Evolutionary conservation across 2,329 filamentous ascomycete species (phyloP), one percentile per base, ranked within the genome.

Genomic region (Cytospora piceae): DNA sequence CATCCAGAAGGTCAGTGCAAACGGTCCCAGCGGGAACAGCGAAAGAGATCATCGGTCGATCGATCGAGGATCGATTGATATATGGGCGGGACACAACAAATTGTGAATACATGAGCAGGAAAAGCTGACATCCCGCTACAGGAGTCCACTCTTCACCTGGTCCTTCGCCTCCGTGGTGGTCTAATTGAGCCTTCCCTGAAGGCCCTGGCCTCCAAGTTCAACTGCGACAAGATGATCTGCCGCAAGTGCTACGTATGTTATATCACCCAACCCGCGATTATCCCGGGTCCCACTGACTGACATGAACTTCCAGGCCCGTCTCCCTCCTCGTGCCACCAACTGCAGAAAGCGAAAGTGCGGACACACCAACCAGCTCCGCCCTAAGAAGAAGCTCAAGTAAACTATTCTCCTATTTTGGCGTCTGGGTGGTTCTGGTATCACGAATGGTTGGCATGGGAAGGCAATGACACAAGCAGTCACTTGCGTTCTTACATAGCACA

Each of bases 161-260:
- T 98, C 80, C 94, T 98, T 83, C 94, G 94, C 86, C 94, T 98
- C 77, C 94, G 94, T 87, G 94, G 94, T 87, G 94, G 94, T 87
- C 94, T 98, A 87, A 97, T 97, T 78, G 94, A 98, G 89, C 95
- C 95, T 77, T 97, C 94, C 77, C 90, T 98, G 77, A 98, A 98
- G 90, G 94, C 93, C 74, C 90, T 98, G 72, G 94, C 94, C 79
- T 94, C 90, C 87, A 97, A 97, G 89, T 98, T 96, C 90, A 98
- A 99, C 91, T 98, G 94, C 91, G 95, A 98, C 75, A 97, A 97
- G 91, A 94, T 94, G 91, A 97, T 98, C 85, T 98, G 95, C 93
- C 94, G 95, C 88, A 98, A 99, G 92, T 99, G 95, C 91, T 98
- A 98, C 85, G 93, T 95, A 90, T 76, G 91, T 89, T 66, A 56